These are phyloP conservation scores for Gaeumannomyces sp. DNA, from an alignment of 2,329 filamentous ascomycete genomes.

Conservation along the genomic window DNA sequence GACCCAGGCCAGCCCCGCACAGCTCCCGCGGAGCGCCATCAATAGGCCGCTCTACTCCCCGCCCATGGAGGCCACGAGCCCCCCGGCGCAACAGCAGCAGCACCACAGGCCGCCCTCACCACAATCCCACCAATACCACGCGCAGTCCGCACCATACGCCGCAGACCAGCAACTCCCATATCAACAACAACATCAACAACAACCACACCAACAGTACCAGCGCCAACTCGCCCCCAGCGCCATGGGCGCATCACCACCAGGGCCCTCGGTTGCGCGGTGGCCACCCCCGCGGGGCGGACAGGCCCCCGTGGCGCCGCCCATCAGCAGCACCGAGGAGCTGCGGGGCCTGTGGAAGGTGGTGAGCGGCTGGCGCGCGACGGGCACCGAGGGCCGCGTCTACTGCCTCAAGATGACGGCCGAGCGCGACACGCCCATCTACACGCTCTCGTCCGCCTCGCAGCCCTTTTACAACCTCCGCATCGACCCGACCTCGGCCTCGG, in stretches of 20 bases:
- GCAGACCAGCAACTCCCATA: constrained; percentile 9
- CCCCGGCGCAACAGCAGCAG: constrained; percentile 7
- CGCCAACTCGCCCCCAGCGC: constrained; percentile 3
- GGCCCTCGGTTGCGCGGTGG: constrained; percentile 12
- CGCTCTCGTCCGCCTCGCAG: constrained; percentile 53
- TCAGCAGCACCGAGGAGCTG: constrained; percentile 55
- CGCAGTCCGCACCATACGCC: constrained; percentile 8
- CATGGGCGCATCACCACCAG: background rate
- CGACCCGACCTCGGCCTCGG: constrained; percentile 57
- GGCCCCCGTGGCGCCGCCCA: constrained; percentile 39
- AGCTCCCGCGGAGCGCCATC: constrained; percentile 58
- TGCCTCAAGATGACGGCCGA: constrained; percentile 51
- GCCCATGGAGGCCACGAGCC: constrained; percentile 16
- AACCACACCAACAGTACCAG: background rate
- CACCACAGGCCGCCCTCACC: constrained; percentile 7
- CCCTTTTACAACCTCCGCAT: constrained; percentile 63
- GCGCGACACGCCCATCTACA: constrained; percentile 59
- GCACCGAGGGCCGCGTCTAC: constrained; percentile 51
- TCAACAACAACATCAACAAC: constrained; percentile 2
- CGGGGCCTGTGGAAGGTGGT: constrained; percentile 61
- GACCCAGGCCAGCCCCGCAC: constrained; percentile 51
- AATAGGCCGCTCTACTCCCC: constrained; percentile 58
- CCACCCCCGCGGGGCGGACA: constrained; percentile 27
- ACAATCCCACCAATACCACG: constrained; percentile 1
- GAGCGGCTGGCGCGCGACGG: constrained; percentile 62